phyloP scores from a whole-genome alignment of 2,329 filamentous ascomycete species.

The Karstenula rhodostoma region DNA sequence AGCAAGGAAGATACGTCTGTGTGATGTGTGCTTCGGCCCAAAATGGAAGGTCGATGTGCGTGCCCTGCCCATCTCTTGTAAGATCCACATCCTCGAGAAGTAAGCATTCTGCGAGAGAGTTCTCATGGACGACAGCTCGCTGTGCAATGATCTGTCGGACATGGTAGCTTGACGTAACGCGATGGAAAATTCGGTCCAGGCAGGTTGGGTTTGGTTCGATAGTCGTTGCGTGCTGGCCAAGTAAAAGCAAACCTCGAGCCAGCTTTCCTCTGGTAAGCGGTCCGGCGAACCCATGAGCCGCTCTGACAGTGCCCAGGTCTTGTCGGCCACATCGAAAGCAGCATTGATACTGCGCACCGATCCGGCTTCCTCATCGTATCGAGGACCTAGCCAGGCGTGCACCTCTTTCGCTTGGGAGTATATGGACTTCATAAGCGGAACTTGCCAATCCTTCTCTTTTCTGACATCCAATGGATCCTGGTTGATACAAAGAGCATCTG shows the following conservation, averaged over 20 bases:
- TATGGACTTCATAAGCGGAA: slow-evolving; percentile 18
- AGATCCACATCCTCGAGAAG: slow-evolving; percentile 12
- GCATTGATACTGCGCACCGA: neutral
- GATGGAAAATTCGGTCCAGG: neutral
- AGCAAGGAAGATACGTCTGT: slow-evolving; percentile 2
- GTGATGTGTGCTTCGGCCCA: neutral
- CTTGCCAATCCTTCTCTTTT: slow-evolving; percentile 13
- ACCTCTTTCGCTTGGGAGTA: slow-evolving; percentile 16
- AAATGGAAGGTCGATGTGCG: slow-evolving; percentile 5
- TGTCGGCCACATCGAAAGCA: slow-evolving; percentile 3
- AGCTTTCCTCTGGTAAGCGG: neutral
- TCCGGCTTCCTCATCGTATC: neutral
- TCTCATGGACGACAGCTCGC: neutral
- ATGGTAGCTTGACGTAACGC: neutral
- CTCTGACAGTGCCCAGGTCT: neutral
- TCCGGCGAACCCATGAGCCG: neutral
- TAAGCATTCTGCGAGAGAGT: slow-evolving; percentile 3
- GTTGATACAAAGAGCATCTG: slow-evolving; percentile 16
- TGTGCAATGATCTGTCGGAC: neutral
- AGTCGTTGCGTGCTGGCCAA: neutral
- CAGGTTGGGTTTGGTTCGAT: neutral
- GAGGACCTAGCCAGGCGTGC: slow-evolving; percentile 17
- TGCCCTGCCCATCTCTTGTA: slow-evolving; percentile 11
- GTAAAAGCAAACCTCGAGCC: slow-evolving; percentile 9
- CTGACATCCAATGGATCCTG: neutral